These are phyloP conservation scores for Scalesia atractyloides DNA, from an alignment of 129 eudicot genomes.

Conservation along the genomic window DNA sequence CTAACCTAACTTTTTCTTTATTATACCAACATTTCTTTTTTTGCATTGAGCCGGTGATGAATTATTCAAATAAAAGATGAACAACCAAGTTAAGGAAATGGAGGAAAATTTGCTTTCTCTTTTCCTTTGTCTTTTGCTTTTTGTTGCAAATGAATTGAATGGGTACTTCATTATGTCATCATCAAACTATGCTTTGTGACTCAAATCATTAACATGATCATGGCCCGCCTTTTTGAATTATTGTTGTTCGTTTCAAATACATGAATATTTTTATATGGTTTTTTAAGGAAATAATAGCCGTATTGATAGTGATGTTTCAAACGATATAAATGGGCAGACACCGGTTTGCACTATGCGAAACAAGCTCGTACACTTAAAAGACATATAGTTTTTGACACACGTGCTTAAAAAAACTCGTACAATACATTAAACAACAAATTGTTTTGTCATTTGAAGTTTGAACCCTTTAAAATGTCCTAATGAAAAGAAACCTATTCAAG, in stretches of 20 bases:
- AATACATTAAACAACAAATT: too few relatives aligned
- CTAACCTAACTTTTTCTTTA: not conserved
- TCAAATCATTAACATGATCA: constrained; percentile 18
- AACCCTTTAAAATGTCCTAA: too few relatives aligned
- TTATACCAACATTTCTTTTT: not conserved
- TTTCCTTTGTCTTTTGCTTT: constrained; percentile 34
- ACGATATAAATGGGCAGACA: too few relatives aligned
- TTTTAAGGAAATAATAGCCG: too few relatives aligned
- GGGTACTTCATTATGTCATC: constrained; percentile 40
- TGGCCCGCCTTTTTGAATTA: constrained; percentile 30
- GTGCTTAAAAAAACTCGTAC: too few relatives aligned
- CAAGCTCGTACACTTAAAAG: too few relatives aligned
- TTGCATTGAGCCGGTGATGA: constrained; percentile 7
- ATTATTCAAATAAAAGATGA: constrained; percentile 33
- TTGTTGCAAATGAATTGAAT: constrained; percentile 24
- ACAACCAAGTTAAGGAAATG: constrained; percentile 38
- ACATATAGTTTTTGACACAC: too few relatives aligned
- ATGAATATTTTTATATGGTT: not conserved
- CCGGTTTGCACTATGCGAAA: too few relatives aligned
- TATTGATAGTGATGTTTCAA: too few relatives aligned
- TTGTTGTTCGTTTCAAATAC: constrained; percentile 3
- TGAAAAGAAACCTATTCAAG: too few relatives aligned
- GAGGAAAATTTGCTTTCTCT: constrained; percentile 35
- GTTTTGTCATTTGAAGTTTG: too few relatives aligned
- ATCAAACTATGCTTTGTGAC: constrained; percentile 28